Evolutionary conservation across 176 grass and related monocot genomes (phyloP), one percentile per base, ranked within the genome.

Genomic region (Oryza coarctata): DNA sequence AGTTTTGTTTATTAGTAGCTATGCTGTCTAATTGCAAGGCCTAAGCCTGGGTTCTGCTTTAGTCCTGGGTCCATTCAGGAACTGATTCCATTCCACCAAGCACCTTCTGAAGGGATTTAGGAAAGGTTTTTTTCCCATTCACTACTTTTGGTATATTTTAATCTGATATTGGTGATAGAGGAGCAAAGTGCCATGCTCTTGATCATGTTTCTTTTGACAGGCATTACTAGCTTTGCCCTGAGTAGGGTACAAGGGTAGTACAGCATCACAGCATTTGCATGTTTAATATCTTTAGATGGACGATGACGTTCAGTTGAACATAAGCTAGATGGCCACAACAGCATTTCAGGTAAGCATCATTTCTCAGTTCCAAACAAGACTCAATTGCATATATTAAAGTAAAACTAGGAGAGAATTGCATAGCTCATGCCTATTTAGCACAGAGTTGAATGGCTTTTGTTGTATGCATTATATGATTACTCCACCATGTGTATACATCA

Each of bases 341-440:
- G 27, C 34, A 41, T 70, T 81, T 71, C 34, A 80, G 41, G n/a
- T 44, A 75, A 68, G 47, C 38, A 87, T 70, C 41, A 68, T 63
- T 71, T 76, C 29, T 78, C 35, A 28, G 9, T 38, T 27, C 35
- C 70, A 23, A 77, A 15, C 7, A 11, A 41, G 8, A 30, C 45
- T 66, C 28, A 52, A 27, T 47, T 64, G 13, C 30, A 72, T 36
- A 11, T 5, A 29, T 64, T 44, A 38, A 71, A 30, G 49, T 33
- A 38, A 20, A 6, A 30, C 75, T 31, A 4, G 4, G 7, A 71
- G 39, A 25, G 22, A 71, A 41, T 70, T 12, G 2, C 20, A 68
- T 40, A 61, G 7, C 38, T 60, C 61, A 66, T 83, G 32, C 62
- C 23, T 67, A 60, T 35, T 68, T 38, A 64, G 26, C 32, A 68